Evolutionary conservation across 2,329 filamentous ascomycete species (phyloP).

Genomic region (Nemania sp.): DNA sequence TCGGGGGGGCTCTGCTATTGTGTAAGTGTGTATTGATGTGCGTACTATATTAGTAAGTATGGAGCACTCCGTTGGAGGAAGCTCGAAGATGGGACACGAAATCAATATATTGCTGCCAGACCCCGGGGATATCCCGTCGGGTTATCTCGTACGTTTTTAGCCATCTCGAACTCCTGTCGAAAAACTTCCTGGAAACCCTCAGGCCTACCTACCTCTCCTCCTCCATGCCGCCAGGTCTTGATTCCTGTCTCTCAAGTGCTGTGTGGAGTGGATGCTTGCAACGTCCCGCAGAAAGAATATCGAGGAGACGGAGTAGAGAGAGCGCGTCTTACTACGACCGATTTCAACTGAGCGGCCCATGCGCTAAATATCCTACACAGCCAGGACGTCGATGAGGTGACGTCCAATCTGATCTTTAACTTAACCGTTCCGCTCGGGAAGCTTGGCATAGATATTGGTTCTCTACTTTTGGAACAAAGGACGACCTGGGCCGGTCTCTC

Average conservation of each 20-base stretch:
- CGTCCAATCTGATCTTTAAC: slow-evolving; percentile 22
- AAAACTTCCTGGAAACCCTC: slow-evolving; percentile 25
- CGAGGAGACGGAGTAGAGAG: slow-evolving; percentile 20
- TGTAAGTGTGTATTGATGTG: slow-evolving; percentile 10
- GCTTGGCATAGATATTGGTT: slow-evolving; percentile 9
- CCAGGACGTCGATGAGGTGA: slow-evolving; percentile 14
- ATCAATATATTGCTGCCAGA: slow-evolving; percentile 22
- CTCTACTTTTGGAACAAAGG: not conserved
- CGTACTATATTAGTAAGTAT: slow-evolving; percentile 26
- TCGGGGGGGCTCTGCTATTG: slow-evolving; percentile 13
- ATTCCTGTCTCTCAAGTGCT: slow-evolving; percentile 31
- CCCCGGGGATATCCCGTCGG: slow-evolving; percentile 14
- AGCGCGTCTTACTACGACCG: slow-evolving; percentile 16
- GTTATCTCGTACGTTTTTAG: slow-evolving; percentile 19
- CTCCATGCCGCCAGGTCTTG: slow-evolving; percentile 35
- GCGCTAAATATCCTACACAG: slow-evolving; percentile 22
- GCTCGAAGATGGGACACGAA: slow-evolving; percentile 11
- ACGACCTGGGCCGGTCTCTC: not conserved
- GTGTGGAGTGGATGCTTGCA: slow-evolving; percentile 33
- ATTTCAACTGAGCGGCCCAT: slow-evolving; percentile 16
- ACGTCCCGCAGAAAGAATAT: slow-evolving; percentile 23
- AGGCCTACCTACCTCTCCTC: too few species aligned
- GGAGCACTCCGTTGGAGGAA: slow-evolving; percentile 24
- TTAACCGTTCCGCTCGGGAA: slow-evolving; percentile 13
- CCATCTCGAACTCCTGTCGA: slow-evolving; percentile 19